phyloP scores from a whole-genome alignment of 139 green algal genomes.

The Coccomyxa sp. region DNA sequence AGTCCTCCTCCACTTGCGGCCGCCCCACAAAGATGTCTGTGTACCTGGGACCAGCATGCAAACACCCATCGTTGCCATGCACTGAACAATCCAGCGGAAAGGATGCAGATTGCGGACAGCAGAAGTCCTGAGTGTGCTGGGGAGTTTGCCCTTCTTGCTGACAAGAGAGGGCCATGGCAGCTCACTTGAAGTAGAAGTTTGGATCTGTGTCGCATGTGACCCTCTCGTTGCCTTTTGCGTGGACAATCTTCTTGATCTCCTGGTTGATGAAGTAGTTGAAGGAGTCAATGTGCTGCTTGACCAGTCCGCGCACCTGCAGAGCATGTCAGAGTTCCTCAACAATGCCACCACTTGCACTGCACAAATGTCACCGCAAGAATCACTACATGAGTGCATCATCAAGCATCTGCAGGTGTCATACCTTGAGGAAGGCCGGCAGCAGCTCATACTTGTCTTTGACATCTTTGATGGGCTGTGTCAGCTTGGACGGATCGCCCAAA shows the following conservation, averaged over 20 bases:
- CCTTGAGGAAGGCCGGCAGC: slow-evolving; percentile 89
- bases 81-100: too few species aligned
- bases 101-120: too few species aligned
- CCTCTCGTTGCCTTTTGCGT: slow-evolving; percentile 89
- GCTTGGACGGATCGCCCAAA: slow-evolving; percentile 47
- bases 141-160: background rate
- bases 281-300: slow-evolving; percentile 96
- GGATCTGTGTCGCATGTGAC: slow-evolving; percentile 93
- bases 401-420: slow-evolving; percentile 7
- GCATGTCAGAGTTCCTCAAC: slow-evolving; percentile 2
- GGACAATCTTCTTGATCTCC: slow-evolving; percentile 97
- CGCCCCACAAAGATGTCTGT: slow-evolving; percentile 91
- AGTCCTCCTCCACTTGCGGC: slow-evolving; percentile 90
- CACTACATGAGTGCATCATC: background rate
- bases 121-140: too few species aligned
- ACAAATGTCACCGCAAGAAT: background rate
- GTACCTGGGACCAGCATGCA: slow-evolving; percentile 53
- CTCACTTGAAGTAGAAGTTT: slow-evolving; percentile 95
- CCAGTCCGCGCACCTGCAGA: slow-evolving; percentile 64
- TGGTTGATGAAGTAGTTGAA: slow-evolving; percentile 98
- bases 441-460: slow-evolving; percentile 93
- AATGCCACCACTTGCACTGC: background rate
- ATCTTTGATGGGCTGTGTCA: slow-evolving; percentile 70
- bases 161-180: background rate
- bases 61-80: background rate